Percentiles rank a stretch among this genome's conserved stretches.
Evolutionary conservation across 169 alveolate species (phyloP).

Genomic region (Cryptosporidium viatorum): DNA sequence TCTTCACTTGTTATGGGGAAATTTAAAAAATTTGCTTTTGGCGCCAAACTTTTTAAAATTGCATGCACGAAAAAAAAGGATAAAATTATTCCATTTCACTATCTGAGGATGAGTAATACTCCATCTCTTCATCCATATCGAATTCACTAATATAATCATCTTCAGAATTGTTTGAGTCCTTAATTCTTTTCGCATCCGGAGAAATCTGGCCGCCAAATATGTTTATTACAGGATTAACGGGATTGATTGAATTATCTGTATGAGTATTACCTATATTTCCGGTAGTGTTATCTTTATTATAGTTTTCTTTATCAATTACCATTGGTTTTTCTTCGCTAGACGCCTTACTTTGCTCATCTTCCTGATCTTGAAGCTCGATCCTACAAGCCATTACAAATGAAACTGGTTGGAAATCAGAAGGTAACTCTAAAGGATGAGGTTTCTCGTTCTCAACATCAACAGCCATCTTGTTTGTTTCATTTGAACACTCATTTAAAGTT

Average conservation of each 20-base stretch:
- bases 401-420: constrained; percentile 52
- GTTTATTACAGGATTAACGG: constrained; percentile 48
- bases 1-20: neutral
- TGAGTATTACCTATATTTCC: neutral
- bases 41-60: neutral
- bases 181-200: neutral
- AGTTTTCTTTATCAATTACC: constrained; percentile 22
- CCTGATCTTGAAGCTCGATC: constrained; percentile 53
- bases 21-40: neutral
- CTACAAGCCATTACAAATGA: constrained; percentile 74
- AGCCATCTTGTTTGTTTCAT: constrained; percentile 1
- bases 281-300: neutral
- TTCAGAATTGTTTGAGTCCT: neutral
- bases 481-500: constrained; percentile 44
- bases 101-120: constrained; percentile 32
- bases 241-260: neutral
- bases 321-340: neutral
- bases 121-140: constrained; percentile 33
- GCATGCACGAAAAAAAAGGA: neutral
- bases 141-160: constrained; percentile 18
- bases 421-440: constrained; percentile 52
- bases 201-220: constrained; percentile 22
- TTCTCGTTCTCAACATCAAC: neutral
- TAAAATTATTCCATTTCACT: constrained; percentile 36
- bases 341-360: neutral